phyloP scores from a whole-genome alignment of 2,329 filamentous ascomycete genomes.

The Xylaria sp. region DNA sequence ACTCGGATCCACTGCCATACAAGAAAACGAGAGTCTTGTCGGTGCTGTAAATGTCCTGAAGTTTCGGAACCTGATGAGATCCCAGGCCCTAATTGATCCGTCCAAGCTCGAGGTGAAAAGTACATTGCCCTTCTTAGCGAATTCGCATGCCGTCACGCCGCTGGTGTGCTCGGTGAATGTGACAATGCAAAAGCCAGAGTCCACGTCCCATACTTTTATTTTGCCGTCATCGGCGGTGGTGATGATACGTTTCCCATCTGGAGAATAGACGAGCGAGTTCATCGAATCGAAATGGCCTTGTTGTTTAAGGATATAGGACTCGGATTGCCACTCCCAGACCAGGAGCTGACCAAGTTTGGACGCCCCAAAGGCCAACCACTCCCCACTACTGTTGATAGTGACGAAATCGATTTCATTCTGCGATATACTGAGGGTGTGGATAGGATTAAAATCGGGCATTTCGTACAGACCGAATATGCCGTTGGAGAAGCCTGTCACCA shows the following conservation, averaged over 20 bases:
- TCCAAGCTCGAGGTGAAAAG: slow-evolving; percentile 95
- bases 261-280: slow-evolving; percentile 92
- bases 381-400: slow-evolving; percentile 90
- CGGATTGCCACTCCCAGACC: slow-evolving; percentile 99
- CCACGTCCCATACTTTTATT: slow-evolving; percentile 97
- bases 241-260: slow-evolving; percentile 91
- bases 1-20: slow-evolving; percentile 94
- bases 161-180: slow-evolving; percentile 98
- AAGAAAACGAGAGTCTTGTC: slow-evolving; percentile 89
- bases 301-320: slow-evolving; percentile 98
- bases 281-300: slow-evolving; percentile 97
- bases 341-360: slow-evolving; percentile 95
- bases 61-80: slow-evolving; percentile 93
- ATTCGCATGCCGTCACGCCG: slow-evolving; percentile 92
- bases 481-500: slow-evolving; percentile 97
- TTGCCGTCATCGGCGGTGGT: slow-evolving; percentile 97
- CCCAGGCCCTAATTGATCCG: slow-evolving; percentile 94
- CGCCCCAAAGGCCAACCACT: slow-evolving; percentile 97
- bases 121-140: slow-evolving; percentile 93
- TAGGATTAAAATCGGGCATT: slow-evolving; percentile 93
- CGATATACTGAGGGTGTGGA: slow-evolving; percentile 92
- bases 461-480: slow-evolving; percentile 95
- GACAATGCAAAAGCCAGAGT: slow-evolving; percentile 96
- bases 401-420: slow-evolving; percentile 97
- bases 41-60: slow-evolving; percentile 98